Evolutionary conservation across 148 eudicot genomes (phyloP).

Genomic region (Camellia sinensis): DNA sequence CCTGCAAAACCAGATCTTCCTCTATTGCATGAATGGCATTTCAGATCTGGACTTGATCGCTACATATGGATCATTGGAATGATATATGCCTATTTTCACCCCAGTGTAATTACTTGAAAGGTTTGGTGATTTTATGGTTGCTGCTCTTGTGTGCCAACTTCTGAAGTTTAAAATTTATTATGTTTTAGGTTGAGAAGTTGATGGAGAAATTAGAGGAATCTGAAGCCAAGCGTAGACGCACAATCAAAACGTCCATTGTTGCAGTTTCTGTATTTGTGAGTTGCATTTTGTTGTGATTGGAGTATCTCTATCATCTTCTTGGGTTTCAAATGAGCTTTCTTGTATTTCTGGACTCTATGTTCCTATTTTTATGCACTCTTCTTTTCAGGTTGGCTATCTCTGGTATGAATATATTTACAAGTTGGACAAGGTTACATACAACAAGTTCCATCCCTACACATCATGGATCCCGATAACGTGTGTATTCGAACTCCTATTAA

Average conservation of each 20-base stretch:
- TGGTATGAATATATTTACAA: conserved; percentile 95
- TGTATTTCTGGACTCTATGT: neutral
- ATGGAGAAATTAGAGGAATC: conserved; percentile 93
- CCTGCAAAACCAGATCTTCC: conserved; percentile 96
- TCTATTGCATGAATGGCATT: conserved; percentile 93
- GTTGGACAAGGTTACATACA: conserved; percentile 86
- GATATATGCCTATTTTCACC: conserved; percentile 94
- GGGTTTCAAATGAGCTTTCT: neutral
- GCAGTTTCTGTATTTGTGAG: conserved; percentile 60
- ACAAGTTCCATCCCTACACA: conserved; percentile 95
- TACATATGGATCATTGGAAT: conserved; percentile 96
- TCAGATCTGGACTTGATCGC: conserved; percentile 98
- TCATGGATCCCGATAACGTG: conserved; percentile 99
- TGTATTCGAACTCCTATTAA: conserved; percentile 17
- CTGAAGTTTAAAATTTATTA: conserved; percentile 7
- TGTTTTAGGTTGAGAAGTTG: conserved; percentile 76
- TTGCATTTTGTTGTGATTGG: conserved; percentile 20
- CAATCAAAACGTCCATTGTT: conserved; percentile 69
- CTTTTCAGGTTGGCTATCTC: conserved; percentile 79
- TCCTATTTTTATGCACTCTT: conserved; percentile 6
- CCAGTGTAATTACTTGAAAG: conserved; percentile 51
- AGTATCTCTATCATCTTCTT: neutral
- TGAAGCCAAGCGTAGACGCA: conserved; percentile 70
- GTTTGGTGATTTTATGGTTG: neutral
- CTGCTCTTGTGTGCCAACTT: conserved; percentile 1